A percentile compares a stretch with the other conserved stretches of the same genome.
Conservation (phyloP, 306 rosid species). For the Lotus japonicus region DNA sequence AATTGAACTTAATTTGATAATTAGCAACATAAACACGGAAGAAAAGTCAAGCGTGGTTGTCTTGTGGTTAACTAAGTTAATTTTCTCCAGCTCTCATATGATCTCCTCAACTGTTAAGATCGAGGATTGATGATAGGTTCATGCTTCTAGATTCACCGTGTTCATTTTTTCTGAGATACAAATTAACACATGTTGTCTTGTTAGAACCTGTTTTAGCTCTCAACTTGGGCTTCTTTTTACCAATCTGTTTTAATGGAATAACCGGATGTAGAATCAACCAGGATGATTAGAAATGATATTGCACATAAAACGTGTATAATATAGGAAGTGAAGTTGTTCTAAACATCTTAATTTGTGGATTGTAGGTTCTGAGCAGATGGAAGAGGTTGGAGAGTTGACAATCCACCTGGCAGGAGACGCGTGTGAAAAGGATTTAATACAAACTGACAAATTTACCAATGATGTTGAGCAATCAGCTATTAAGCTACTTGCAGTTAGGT, state of each 20-base stretch:
- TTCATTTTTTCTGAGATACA: neutral
- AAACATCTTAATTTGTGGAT: slow-evolving; percentile 12
- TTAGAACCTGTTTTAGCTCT: neutral
- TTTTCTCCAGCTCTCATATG: neutral
- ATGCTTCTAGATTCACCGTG: neutral
- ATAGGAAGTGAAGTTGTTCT: slow-evolving; percentile 14
- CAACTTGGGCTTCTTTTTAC: neutral
- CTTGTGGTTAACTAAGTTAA: neutral
- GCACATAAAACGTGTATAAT: neutral
- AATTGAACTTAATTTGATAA: neutral
- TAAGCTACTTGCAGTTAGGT: slow-evolving; percentile 73
- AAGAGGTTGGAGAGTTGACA: slow-evolving; percentile 46
- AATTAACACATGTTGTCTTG: neutral
- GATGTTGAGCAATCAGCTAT: slow-evolving; percentile 61
- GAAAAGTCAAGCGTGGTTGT: neutral
- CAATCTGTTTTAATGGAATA: neutral
- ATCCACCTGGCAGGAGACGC: slow-evolving; percentile 22
- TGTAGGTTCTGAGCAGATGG: slow-evolving; percentile 34
- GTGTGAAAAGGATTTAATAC: slow-evolving; percentile 28
- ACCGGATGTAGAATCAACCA: neutral
- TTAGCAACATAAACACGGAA: neutral
- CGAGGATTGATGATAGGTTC: neutral
- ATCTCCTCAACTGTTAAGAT: neutral
- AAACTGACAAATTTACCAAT: slow-evolving; percentile 24
- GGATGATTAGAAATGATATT: slow-evolving; percentile 6